Conservation (phyloP, 495 filamentous ascomycete genomes). For the Elasticomyces elasticus region DNA sequence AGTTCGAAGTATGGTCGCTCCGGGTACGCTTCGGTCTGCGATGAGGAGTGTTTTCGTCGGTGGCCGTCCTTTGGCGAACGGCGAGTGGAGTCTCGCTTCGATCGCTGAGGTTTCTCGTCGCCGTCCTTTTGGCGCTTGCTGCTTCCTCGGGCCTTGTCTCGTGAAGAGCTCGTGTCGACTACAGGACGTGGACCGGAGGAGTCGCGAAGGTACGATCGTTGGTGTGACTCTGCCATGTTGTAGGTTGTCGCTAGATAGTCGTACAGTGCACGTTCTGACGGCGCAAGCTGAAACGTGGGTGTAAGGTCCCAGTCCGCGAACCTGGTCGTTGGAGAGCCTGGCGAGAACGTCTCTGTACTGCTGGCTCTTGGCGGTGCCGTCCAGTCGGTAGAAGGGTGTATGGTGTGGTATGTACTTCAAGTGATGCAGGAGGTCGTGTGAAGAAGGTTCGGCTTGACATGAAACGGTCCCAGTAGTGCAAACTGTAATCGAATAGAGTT, state of each 20-base stretch:
- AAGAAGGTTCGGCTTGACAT: constrained; percentile 2
- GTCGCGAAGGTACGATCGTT: constrained; percentile 7
- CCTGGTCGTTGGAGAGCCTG: too few species aligned
- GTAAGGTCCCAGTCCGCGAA: too few species aligned
- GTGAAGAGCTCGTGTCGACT: constrained; percentile 4
- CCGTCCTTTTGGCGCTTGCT: neutral
- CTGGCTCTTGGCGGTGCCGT: neutral
- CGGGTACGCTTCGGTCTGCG: neutral
- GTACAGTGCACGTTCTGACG: too few species aligned
- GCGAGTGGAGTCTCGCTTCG: neutral
- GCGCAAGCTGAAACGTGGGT: too few species aligned
- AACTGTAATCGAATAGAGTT: neutral
- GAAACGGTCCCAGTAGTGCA: constrained; percentile 1
- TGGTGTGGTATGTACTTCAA: neutral
- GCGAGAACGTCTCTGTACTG: neutral
- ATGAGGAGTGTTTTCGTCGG: neutral
- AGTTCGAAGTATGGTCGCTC: constrained; percentile 15
- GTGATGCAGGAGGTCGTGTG: neutral
- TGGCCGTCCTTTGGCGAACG: constrained; percentile 12
- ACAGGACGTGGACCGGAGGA: constrained; percentile 7
- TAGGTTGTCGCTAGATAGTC: neutral
- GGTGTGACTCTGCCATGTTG: neutral
- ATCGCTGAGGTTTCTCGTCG: constrained; percentile 6
- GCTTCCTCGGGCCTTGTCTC: constrained; percentile 6
- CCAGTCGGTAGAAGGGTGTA: neutral